Base-by-base conservation (phyloP, 768 basidiomycete genomes). In the Lyophyllum atratum region DNA sequence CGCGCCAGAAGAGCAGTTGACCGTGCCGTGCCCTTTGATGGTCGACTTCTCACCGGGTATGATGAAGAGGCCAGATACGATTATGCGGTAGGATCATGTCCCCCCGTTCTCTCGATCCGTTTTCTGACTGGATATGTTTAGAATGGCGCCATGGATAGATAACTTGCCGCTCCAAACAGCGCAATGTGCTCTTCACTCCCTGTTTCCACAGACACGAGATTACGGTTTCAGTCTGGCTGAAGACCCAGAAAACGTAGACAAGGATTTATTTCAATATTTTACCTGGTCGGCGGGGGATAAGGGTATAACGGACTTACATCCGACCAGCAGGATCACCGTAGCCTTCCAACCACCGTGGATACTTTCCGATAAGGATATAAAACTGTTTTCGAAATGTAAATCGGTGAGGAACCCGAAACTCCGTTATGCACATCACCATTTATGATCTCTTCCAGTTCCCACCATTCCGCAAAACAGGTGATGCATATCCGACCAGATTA, bases 261-360 rank as follows among this genome's bases (percentile, higher is more conserved):
- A 69, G 29, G 64, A 73, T 3, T 70, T 81, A 28, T 80, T 81
- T 56, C 75, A 72, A 53, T 72, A 78, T 56, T 81, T 79, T 58
- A 69, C 76, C 52, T 84, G 83, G 77, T 60, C 65, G n/a, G 62
- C 54, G 14, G 59, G 55, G 6, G 44, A 37, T 34, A 17, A 22
- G 21, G 31, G 39, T 11, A n/a, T 29, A 0, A 24, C 39, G 15
- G 49, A 34, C 22, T n/a, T 14, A 25, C 9, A 49, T 8, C 7
- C 34, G 29, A 45, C 28, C 26, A 52, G 45, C 4, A 49, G 63
- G 43, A 70, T 86, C 19, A 66, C 84, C 3, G 66, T 87, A 40
- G 84, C 79, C n/a, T 81, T 82, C 59, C 85, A 86, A 64, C 81
- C 85, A 2, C 83, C 84, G 6, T 85, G 82, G 80, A 72, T 85